phyloP scores from a whole-genome alignment of 2,329 filamentous ascomycete genomes.

The Clarireedia hainanense region DNA sequence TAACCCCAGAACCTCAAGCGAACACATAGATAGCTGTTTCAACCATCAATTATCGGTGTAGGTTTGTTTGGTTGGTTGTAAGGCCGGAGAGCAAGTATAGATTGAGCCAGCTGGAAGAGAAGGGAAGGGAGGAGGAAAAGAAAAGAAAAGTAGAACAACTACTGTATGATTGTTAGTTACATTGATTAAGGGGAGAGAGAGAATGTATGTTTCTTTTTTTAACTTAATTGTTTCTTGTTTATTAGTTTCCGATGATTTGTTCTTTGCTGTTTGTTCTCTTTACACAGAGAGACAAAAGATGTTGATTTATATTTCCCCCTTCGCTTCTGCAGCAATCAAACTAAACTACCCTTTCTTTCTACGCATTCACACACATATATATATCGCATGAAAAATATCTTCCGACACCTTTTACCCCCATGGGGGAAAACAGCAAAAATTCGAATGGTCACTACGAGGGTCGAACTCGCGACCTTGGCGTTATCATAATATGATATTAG shows the following conservation, averaged over 20 bases:
- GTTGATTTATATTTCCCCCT: background rate
- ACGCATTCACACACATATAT: background rate
- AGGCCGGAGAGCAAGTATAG: too few relatives aligned
- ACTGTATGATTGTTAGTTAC: too few relatives aligned
- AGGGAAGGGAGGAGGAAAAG: too few relatives aligned
- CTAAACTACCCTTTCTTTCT: background rate
- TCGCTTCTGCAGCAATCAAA: background rate
- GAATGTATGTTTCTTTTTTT: too few relatives aligned
- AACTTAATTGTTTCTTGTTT: background rate
- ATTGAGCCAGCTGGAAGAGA: too few relatives aligned
- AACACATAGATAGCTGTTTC: too few relatives aligned
- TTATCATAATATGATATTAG: background rate
- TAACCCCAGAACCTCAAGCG: too few relatives aligned
- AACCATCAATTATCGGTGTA: too few relatives aligned
- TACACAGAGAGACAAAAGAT: background rate
- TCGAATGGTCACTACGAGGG: background rate
- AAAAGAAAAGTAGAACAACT: too few relatives aligned
- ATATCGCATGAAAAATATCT: background rate
- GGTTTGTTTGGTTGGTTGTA: too few relatives aligned
- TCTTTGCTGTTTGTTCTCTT: background rate
- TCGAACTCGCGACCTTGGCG: background rate
- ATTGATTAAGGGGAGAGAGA: too few relatives aligned
- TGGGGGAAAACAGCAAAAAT: background rate
- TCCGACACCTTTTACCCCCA: background rate
- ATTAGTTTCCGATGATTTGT: background rate